Evolutionary conservation across 495 filamentous ascomycete species (phyloP).

Genomic region (Bombardia bombarda): DNA sequence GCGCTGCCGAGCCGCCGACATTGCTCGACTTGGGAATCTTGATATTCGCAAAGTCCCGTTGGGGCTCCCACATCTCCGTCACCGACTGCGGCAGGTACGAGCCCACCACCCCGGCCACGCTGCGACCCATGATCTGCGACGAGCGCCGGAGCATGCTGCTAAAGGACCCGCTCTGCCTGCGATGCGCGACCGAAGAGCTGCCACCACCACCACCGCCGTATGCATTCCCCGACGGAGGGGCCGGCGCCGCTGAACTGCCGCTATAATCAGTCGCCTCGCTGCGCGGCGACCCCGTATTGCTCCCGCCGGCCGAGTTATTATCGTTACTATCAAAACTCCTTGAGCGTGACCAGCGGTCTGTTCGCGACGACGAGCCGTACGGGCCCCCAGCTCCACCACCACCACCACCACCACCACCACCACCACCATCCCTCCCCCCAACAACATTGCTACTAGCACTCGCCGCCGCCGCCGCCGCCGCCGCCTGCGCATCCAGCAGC

Average conservation of each 20-base stretch:
- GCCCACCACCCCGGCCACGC: slow-evolving; percentile 78
- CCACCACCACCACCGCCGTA: not conserved
- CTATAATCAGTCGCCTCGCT: slow-evolving; percentile 31
- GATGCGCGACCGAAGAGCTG: slow-evolving; percentile 13
- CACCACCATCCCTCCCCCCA: too few relatives aligned
- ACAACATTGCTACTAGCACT: not conserved
- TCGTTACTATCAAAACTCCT: slow-evolving; percentile 39
- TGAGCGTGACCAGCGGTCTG: slow-evolving; percentile 39
- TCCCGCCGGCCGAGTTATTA: slow-evolving; percentile 36
- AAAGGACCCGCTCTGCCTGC: slow-evolving; percentile 57
- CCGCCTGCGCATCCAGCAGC: slow-evolving; percentile 31
- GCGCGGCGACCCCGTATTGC: slow-evolving; percentile 32
- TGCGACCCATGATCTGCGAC: slow-evolving; percentile 88
- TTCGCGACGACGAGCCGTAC: slow-evolving; percentile 31
- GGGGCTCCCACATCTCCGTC: slow-evolving; percentile 95
- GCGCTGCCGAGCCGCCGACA: not conserved
- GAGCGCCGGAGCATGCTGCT: slow-evolving; percentile 91
- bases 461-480: not conserved
- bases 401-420: too few relatives aligned
- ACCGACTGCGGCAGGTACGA: slow-evolving; percentile 88
- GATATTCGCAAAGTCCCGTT: slow-evolving; percentile 91
- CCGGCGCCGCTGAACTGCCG: not conserved
- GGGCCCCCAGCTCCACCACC: slow-evolving; percentile 10
- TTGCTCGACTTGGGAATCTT: slow-evolving; percentile 64
- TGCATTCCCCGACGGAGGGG: not conserved